These are phyloP conservation scores for Carex kokanica DNA, from an alignment of 176 grass and related monocot genomes.

Conservation along the genomic window DNA sequence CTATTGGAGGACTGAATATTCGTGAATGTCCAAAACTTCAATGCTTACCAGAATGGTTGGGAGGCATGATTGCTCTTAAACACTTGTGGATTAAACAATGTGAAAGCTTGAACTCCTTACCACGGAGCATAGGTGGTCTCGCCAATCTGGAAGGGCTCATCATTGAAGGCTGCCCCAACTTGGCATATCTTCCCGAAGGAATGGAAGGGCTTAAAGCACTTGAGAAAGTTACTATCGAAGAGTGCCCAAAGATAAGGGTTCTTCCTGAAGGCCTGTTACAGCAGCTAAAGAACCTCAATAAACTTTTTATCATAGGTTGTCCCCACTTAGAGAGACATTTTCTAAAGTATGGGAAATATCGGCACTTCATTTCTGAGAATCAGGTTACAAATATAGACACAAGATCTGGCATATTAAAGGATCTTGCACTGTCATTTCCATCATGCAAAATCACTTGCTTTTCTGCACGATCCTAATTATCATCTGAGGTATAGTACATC, in stretches of 20 bases:
- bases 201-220: background rate
- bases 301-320: background rate
- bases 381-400: background rate
- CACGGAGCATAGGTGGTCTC: background rate
- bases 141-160: background rate
- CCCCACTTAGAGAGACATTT: background rate
- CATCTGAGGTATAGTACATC: background rate
- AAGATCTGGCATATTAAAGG: background rate
- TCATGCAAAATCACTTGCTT: background rate
- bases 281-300: background rate
- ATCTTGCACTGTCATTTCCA: background rate
- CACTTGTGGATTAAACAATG: fast-evolving
- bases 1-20: background rate
- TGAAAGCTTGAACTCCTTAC: background rate
- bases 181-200: background rate
- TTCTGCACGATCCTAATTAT: background rate
- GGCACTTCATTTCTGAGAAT: background rate
- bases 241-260: background rate
- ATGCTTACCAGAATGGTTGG: background rate
- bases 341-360: background rate
- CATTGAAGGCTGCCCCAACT: background rate
- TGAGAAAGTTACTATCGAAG: fast-evolving
- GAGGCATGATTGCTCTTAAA: background rate
- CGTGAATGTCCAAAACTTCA: background rate
- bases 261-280: background rate